Conservation (phyloP, 1,139 yeast genomes). For the Keqinozyma sinolaborantium region DNA sequence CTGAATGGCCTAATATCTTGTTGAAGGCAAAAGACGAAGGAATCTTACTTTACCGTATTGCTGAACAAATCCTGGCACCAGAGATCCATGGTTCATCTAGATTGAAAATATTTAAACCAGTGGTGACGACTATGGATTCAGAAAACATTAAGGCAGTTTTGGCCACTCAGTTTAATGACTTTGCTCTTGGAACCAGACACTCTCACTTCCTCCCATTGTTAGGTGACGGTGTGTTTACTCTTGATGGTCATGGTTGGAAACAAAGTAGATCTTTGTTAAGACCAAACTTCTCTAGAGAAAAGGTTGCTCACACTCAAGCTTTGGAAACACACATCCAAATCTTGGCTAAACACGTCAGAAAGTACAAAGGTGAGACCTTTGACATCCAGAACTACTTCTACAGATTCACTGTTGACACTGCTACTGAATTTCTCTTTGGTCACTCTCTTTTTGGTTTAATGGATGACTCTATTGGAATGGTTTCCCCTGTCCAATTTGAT, state of each 20-base stretch:
- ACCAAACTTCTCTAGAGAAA: slow-evolving; percentile 53
- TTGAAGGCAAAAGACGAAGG: slow-evolving; percentile 12
- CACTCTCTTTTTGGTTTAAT: slow-evolving; percentile 27
- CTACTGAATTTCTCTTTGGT: slow-evolving; percentile 41
- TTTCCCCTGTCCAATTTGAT: slow-evolving; percentile 12
- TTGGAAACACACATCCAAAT: slow-evolving; percentile 41
- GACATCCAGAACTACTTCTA: slow-evolving; percentile 36
- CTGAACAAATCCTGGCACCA: too few relatives aligned
- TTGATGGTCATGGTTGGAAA: slow-evolving; percentile 54
- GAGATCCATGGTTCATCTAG: too few relatives aligned
- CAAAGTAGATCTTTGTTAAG: slow-evolving; percentile 52
- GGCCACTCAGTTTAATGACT: slow-evolving; percentile 44
- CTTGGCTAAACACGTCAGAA: slow-evolving; percentile 29
- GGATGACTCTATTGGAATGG: slow-evolving; percentile 25
- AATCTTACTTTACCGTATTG: background rate
- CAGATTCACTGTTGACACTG: slow-evolving; percentile 36
- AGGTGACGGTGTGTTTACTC: slow-evolving; percentile 55
- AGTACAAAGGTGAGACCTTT: slow-evolving; percentile 19
- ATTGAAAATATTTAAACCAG: slow-evolving; percentile 9
- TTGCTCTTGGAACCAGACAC: slow-evolving; percentile 44
- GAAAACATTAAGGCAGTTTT: slow-evolving; percentile 33
- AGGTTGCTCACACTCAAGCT: slow-evolving; percentile 42
- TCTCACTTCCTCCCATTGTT: slow-evolving; percentile 36
- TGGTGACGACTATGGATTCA: slow-evolving; percentile 22
- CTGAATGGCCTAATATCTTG: slow-evolving; percentile 11